Evolutionary conservation across 352 stramenopile genomes (phyloP).

Genomic region (Phytopythium helicoides): DNA sequence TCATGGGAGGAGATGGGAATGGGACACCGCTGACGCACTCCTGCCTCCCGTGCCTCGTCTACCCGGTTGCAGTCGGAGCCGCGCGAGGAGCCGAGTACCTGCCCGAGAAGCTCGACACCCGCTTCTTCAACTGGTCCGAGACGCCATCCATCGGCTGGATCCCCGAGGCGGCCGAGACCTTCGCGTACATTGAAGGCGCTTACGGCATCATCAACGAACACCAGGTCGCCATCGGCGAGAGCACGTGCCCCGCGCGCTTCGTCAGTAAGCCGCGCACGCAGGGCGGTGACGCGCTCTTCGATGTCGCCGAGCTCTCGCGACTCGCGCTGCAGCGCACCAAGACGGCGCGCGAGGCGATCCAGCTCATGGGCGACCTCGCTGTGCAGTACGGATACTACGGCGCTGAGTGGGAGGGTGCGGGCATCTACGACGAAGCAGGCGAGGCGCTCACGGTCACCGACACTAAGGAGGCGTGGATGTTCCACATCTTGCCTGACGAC

Average conservation of each 20-base stretch:
- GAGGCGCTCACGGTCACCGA: constrained; percentile 92
- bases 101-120: constrained; percentile 59
- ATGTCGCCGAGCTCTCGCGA: constrained; percentile 82
- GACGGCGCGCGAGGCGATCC: constrained; percentile 78
- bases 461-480: constrained; percentile 92
- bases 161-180: constrained; percentile 59
- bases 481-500: constrained; percentile 94
- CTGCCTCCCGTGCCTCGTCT: neutral
- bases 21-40: neutral
- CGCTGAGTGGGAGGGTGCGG: constrained; percentile 69
- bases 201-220: constrained; percentile 87
- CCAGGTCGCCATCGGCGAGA: constrained; percentile 80
- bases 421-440: constrained; percentile 67
- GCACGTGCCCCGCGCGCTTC: constrained; percentile 71
- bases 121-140: constrained; percentile 66
- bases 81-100: constrained; percentile 62
- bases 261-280: constrained; percentile 52
- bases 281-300: constrained; percentile 86
- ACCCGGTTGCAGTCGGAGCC: constrained; percentile 36
- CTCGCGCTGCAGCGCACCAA: constrained; percentile 86
- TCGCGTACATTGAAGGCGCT: constrained; percentile 74
- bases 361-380: constrained; percentile 93
- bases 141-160: constrained; percentile 66
- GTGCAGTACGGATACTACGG: constrained; percentile 94
- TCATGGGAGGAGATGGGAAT: too few species aligned